These are phyloP conservation scores for Geotrichum aggregatum DNA, from an alignment of 1,139 yeast species.

Conservation along the genomic window DNA sequence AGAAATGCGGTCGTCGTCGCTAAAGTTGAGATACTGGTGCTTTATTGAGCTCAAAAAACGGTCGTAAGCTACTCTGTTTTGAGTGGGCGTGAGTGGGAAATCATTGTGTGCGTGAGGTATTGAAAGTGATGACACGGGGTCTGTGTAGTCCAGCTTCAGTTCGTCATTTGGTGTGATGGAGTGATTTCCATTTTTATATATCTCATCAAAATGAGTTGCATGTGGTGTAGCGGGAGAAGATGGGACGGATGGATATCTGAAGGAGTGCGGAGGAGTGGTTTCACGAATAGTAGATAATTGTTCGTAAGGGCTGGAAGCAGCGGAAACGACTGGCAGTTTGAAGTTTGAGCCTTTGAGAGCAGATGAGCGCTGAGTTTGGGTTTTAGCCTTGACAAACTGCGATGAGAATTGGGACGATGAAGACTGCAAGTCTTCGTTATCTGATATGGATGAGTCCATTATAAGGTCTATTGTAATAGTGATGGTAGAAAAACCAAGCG, in stretches of 20 bases:
- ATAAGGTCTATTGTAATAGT: not conserved
- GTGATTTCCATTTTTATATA: slow-evolving; percentile 14
- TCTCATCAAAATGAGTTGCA: slow-evolving; percentile 18
- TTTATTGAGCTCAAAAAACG: slow-evolving; percentile 12
- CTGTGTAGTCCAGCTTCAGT: slow-evolving; percentile 1
- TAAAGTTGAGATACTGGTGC: slow-evolving; percentile 16
- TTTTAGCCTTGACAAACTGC: slow-evolving; percentile 9
- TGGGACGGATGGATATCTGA: slow-evolving; percentile 15
- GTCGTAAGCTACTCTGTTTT: slow-evolving; percentile 8
- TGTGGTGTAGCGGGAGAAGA: slow-evolving; percentile 23
- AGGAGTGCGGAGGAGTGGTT: slow-evolving; percentile 22
- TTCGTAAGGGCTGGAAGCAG: slow-evolving; percentile 11
- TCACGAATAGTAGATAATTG: slow-evolving; percentile 18
- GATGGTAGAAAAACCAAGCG: no score
- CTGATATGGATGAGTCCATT: slow-evolving; percentile 11
- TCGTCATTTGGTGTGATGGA: slow-evolving; percentile 13
- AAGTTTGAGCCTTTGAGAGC: not conserved
- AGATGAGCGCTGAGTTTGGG: not conserved
- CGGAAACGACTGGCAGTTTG: slow-evolving; percentile 7
- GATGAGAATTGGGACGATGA: slow-evolving; percentile 1
- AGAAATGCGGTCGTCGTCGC: slow-evolving; percentile 20
- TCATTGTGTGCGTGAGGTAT: not conserved
- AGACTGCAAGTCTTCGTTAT: not conserved
- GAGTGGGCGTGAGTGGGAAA: slow-evolving; percentile 9
- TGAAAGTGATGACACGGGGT: not conserved